Evolutionary conservation across 2,329 filamentous ascomycete genomes (phyloP).

Genomic region (Aspergillus puulaauensis): DNA sequence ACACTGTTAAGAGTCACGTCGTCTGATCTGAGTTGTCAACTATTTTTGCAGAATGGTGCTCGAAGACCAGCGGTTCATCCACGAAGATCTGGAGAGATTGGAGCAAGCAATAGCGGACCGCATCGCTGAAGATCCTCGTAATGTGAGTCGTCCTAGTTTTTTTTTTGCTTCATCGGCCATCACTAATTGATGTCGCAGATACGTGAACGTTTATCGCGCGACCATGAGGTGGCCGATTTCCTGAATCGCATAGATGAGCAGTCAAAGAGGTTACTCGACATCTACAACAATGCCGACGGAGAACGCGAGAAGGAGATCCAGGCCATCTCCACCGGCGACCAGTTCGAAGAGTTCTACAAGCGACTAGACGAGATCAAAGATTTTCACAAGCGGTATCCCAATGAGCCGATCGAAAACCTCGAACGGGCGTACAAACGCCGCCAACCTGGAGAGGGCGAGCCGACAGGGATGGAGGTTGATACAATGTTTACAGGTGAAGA

Average conservation of each 20-base stretch:
- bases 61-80: slow-evolving; percentile 90
- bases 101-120: slow-evolving; percentile 93
- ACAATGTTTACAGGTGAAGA: slow-evolving; percentile 96
- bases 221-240: slow-evolving; percentile 88
- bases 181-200: slow-evolving; percentile 58
- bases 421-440: slow-evolving; percentile 85
- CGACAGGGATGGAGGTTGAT: slow-evolving; percentile 70
- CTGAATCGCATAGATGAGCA: slow-evolving; percentile 85
- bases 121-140: slow-evolving; percentile 81
- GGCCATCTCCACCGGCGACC: slow-evolving; percentile 77
- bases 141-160: slow-evolving; percentile 56
- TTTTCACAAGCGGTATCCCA: slow-evolving; percentile 87
- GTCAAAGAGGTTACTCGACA: slow-evolving; percentile 73
- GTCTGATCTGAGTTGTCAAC: background rate
- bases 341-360: slow-evolving; percentile 88
- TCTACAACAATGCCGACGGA: slow-evolving; percentile 79
- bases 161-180: background rate
- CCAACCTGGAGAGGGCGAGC: slow-evolving; percentile 63
- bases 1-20: background rate
- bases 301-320: slow-evolving; percentile 76
- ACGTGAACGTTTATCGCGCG: slow-evolving; percentile 81
- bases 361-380: slow-evolving; percentile 78
- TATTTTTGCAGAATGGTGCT: slow-evolving; percentile 62
- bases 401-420: slow-evolving; percentile 91
- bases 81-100: slow-evolving; percentile 94